These are phyloP conservation scores for Suillus lakei DNA, from an alignment of 768 basidiomycete genomes.

Conservation along the genomic window DNA sequence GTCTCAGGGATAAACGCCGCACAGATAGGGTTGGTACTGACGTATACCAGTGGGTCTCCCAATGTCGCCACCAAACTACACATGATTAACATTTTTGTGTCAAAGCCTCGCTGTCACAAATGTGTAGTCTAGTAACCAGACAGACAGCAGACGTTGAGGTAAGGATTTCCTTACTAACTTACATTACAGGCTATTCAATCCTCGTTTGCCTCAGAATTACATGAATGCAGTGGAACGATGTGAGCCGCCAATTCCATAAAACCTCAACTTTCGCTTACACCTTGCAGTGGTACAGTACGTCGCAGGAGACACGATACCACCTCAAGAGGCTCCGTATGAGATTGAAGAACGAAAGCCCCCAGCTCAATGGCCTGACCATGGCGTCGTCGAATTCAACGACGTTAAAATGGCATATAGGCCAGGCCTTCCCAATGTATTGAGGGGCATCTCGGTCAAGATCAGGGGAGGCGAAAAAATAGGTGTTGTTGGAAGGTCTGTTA, in stretches of 20 bases:
- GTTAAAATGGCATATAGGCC: conserved; percentile 67
- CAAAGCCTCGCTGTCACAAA: conserved; percentile 54
- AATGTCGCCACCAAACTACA: neutral
- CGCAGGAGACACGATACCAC: conserved; percentile 49
- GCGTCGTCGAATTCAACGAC: conserved; percentile 65
- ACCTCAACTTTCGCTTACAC: neutral
- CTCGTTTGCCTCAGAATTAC: conserved; percentile 51
- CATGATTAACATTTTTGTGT: neutral
- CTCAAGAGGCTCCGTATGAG: conserved; percentile 70
- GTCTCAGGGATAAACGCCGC: conserved; percentile 64
- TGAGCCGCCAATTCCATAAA: conserved; percentile 22
- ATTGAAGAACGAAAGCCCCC: conserved; percentile 59
- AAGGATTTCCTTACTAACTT: conserved; percentile 12
- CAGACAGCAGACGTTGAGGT: conserved; percentile 72
- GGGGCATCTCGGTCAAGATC: conserved; percentile 64
- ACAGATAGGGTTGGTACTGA: conserved; percentile 73
- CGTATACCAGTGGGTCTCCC: conserved; percentile 56
- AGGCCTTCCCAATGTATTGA: conserved; percentile 74
- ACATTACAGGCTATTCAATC: neutral
- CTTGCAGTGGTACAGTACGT: conserved; percentile 58
- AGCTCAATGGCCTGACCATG: conserved; percentile 64
- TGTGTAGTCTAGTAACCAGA: conserved; percentile 57
- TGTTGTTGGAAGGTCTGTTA: conserved; percentile 60
- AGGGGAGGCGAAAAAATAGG: conserved; percentile 76
- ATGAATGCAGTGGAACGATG: conserved; percentile 70